Evolutionary conservation across 352 stramenopile genomes (phyloP), one percentile per base, ranked within the genome.

Genomic region (Lagenidium sp.): DNA sequence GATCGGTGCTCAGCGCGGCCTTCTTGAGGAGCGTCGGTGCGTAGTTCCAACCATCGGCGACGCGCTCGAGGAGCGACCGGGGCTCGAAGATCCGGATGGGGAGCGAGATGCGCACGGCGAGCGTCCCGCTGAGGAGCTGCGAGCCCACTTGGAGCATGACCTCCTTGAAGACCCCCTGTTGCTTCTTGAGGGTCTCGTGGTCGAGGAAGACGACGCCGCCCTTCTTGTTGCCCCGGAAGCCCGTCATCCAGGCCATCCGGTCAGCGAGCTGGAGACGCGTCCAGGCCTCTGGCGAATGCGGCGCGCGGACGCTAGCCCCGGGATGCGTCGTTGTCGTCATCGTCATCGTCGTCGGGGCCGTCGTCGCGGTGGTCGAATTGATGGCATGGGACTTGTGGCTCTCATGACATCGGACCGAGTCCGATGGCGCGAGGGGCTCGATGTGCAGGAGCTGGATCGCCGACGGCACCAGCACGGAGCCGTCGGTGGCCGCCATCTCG

Each of bases 101-200:
- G 25, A 87, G 50, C 36, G 74, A 90, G 32, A 85, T 82, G 38
- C 74, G 65, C 23, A 87, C 71, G 0, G 65, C 69, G 2, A 85
- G 48, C 38, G 85, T 90, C 29, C 77, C 77, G 1, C 60, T 71
- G 12, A 90, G 50, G 7, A 90, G 42, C 38, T 86, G 72, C 21
- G 72, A 70, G 18, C 77, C 74, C 10, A 87, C 72, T 30, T 85
- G 70, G 37, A 82, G 41, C 77, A 90, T 83, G 25, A 90, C 55
- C 6, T 87, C 74, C 40, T 86, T 87, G 50, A 87, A 66, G 19
- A 87, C 74, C n/a, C 77, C 72, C 37, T 87, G 72, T 41, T 90
- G 78, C 40, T 82, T 86, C 58, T 85, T 85, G 38, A 86, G 65
- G 18, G 56, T 44, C 8, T 86, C 75, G 26, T 69, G 60, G 46